Conservation (phyloP, 768 basidiomycete genomes). For the Lyophyllum atratum region DNA sequence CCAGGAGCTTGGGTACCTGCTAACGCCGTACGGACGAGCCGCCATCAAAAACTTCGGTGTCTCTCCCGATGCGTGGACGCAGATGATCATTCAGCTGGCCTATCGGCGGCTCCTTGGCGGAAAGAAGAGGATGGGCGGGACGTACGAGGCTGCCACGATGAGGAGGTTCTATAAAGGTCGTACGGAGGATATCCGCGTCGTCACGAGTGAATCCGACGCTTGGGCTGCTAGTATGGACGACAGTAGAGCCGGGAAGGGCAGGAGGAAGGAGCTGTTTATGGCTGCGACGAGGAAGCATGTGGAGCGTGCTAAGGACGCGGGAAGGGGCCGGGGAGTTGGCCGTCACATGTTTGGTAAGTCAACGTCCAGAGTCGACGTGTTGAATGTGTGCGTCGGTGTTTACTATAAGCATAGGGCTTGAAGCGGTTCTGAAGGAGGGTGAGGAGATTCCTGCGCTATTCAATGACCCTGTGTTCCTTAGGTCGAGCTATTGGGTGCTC, state of each 20-base stretch:
- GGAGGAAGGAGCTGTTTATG: slow-evolving; percentile 55
- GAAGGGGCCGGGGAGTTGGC: slow-evolving; percentile 77
- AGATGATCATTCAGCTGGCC: slow-evolving; percentile 90
- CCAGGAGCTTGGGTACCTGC: slow-evolving; percentile 63
- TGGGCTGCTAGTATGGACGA: slow-evolving; percentile 81
- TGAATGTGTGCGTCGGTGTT: background rate
- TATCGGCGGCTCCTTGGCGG: slow-evolving; percentile 68
- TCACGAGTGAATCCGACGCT: slow-evolving; percentile 72
- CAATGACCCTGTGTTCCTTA: slow-evolving; percentile 69
- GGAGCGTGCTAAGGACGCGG: slow-evolving; percentile 62
- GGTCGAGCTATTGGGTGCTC: slow-evolving; percentile 82
- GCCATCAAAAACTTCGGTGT: slow-evolving; percentile 84
- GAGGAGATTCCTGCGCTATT: slow-evolving; percentile 73
- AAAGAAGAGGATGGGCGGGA: slow-evolving; percentile 64
- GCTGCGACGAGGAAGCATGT: slow-evolving; percentile 68
- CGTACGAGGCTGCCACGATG: slow-evolving; percentile 96
- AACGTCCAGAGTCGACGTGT: too few species aligned
- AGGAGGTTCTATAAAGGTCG: slow-evolving; percentile 85
- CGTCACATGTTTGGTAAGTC: slow-evolving; percentile 80
- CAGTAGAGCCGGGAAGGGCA: slow-evolving; percentile 33
- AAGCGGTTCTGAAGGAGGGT: slow-evolving; percentile 60
- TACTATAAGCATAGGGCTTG: slow-evolving; percentile 44
- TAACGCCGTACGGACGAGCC: slow-evolving; percentile 81
- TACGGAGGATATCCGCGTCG: slow-evolving; percentile 91
- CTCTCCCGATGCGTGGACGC: slow-evolving; percentile 95